These are phyloP conservation scores for Linum lewisii DNA, from an alignment of 345 rosid genomes.

Conservation along the genomic window DNA sequence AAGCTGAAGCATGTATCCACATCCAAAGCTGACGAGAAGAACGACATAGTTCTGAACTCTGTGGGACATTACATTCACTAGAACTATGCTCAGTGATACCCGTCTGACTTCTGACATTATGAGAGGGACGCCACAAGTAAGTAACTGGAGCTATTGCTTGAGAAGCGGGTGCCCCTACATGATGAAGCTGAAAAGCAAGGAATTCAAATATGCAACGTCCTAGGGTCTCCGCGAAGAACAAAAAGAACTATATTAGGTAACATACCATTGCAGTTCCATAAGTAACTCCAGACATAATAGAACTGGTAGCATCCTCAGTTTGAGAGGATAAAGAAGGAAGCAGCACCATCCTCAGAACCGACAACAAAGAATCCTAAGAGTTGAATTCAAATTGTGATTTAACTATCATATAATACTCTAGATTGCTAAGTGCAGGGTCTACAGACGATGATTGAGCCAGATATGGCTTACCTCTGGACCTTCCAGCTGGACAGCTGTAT, in stretches of 20 bases:
- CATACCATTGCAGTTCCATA: slow-evolving; percentile 68
- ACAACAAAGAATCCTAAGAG: slow-evolving; percentile 52
- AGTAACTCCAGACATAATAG: slow-evolving; percentile 46
- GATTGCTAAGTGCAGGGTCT: neutral
- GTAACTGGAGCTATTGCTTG: slow-evolving; percentile 56
- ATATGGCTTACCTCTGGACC: slow-evolving; percentile 62
- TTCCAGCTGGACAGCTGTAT: slow-evolving; percentile 52
- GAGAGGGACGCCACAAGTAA: slow-evolving; percentile 62
- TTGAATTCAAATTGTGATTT: neutral
- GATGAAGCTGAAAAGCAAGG: slow-evolving; percentile 50
- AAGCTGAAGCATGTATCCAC: slow-evolving; percentile 86
- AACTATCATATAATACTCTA: neutral
- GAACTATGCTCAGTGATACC: slow-evolving; percentile 12
- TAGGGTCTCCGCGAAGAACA: neutral
- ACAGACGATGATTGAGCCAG: too few species aligned
- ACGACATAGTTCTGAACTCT: slow-evolving; percentile 10
- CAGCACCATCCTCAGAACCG: slow-evolving; percentile 41
- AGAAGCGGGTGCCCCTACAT: slow-evolving; percentile 44
- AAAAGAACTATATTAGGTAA: neutral
- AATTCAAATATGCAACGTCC: neutral
- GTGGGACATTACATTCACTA: slow-evolving; percentile 17
- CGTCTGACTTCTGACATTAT: slow-evolving; percentile 17
- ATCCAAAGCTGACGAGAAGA: slow-evolving; percentile 51
- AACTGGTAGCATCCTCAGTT: slow-evolving; percentile 25
- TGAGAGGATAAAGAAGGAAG: slow-evolving; percentile 43